Evolutionary conservation across 2,329 filamentous ascomycete genomes (phyloP), one percentile per base, ranked within the genome.

Genomic region (Monilinia polystroma): DNA sequence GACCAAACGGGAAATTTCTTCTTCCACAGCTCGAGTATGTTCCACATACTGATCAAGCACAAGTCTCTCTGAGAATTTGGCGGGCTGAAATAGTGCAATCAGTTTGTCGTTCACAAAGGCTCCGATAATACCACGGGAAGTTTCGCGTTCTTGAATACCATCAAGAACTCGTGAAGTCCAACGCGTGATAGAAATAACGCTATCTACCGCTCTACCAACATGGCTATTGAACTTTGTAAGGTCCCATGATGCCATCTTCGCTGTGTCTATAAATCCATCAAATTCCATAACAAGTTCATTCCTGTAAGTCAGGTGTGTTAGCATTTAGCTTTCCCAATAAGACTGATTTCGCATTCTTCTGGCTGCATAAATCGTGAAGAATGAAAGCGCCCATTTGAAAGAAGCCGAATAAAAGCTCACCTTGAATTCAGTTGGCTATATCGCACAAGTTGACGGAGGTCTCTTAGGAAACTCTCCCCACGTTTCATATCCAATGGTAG

Each of bases 401-500:
- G 12, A n/a, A 10, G 6, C 12, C 29, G 1, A 38, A 6, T 26
- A 45, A 18, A 51, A 35, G 45, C 58, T 74, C 72, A 77, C 76
- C 76, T 79, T 16, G 85, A 85, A 35, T 87, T 85, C 0, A 95
- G 80, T 29, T 85, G 83, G 71, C 89, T 92, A 77, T 88, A 87
- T 51, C 85, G 83, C 45, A 96, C 89, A 55, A 93, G 82, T 35
- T 86, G 88, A 43, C 89, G 86, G 32, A 95, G 79, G 72, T 93
- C 91, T 52, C 91, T 85, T 47, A 95, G 87, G 1, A 89, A 87
- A 2, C 86, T 82, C 76, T 94, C 90, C 3, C 88, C 88, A 12
- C 87, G 84, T 79, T 92, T 93, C 87, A 95, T 93, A 72, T 92
- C 89, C 71, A 90, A 81, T 0, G 91, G 91, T 3, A 95, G 79